Percentiles rank a stretch among this genome's conserved stretches.
phyloP scores from a whole-genome alignment of 176 grass and related monocot genomes.

The Miscanthus lutarioriparius region DNA sequence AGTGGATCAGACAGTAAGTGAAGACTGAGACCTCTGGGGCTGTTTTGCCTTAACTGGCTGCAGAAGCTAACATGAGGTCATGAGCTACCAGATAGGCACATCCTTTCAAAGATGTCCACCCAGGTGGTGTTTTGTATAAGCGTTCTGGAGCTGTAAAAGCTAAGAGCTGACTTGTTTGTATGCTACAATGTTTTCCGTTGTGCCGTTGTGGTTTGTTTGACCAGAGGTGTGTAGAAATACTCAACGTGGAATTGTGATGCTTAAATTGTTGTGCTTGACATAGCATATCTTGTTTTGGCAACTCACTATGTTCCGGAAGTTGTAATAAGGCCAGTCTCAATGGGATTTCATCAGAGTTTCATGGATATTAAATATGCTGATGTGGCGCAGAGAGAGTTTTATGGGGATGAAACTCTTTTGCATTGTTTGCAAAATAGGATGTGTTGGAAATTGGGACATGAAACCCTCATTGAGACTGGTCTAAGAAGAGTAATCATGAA shows the following conservation, averaged over 20 bases:
- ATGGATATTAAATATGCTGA: too few species aligned
- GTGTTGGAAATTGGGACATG: too few species aligned
- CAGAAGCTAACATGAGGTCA: neutral
- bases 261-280: neutral
- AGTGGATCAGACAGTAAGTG: slow-evolving; percentile 48
- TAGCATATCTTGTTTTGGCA: neutral
- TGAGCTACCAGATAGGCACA: neutral
- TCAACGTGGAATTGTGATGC: neutral
- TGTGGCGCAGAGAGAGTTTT: too few species aligned
- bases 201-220: slow-evolving; percentile 12
- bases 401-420: too few species aligned
- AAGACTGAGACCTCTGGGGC: neutral
- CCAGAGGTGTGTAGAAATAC: neutral
- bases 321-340: too few species aligned
- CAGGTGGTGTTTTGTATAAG: neutral
- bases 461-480: too few species aligned
- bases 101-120: neutral
- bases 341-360: too few species aligned
- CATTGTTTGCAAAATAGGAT: too few species aligned
- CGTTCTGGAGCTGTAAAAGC: neutral
- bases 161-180: slow-evolving; percentile 16
- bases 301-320: neutral
- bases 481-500: neutral
- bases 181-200: neutral
- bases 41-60: neutral